These are phyloP conservation scores for Acmispon strigosus DNA, from an alignment of 306 rosid genomes.

Conservation along the genomic window DNA sequence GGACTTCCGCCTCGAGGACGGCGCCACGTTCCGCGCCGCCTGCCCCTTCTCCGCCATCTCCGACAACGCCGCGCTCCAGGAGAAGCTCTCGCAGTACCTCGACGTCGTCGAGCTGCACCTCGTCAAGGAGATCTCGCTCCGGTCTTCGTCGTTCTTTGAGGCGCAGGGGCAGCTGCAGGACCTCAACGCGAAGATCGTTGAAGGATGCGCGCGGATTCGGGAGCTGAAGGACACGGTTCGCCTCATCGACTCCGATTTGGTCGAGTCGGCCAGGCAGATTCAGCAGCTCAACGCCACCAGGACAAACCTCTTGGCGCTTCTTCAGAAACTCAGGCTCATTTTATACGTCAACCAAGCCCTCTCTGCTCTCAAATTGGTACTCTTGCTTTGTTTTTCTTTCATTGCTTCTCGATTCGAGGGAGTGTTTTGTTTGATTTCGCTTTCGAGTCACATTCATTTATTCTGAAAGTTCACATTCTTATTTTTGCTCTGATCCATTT, in stretches of 20 bases:
- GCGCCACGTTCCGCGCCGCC: constrained; percentile 82
- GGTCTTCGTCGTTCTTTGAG: constrained; percentile 96
- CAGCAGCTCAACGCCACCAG: constrained; percentile 72
- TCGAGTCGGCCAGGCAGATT: constrained; percentile 77
- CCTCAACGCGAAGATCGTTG: constrained; percentile 74
- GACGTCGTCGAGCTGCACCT: constrained; percentile 94
- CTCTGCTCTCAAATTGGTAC: constrained; percentile 90
- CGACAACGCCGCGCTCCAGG: constrained; percentile 71
- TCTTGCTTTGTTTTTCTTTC: not conserved
- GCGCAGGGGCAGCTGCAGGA: constrained; percentile 95
- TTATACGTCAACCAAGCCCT: constrained; percentile 91
- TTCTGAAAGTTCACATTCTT: not conserved
- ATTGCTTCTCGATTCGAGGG: not conserved
- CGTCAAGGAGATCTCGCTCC: constrained; percentile 92
- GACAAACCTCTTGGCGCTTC: constrained; percentile 70
- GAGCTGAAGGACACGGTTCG: constrained; percentile 77
- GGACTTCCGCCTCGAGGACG: constrained; percentile 89
- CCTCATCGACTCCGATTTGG: constrained; percentile 84
- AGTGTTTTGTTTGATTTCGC: not conserved
- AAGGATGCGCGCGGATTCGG: constrained; percentile 68
- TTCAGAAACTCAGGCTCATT: constrained; percentile 82
- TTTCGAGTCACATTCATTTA: not conserved
- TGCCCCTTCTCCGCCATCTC: constrained; percentile 70
- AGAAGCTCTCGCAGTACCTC: constrained; percentile 89
- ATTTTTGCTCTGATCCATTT: not conserved